Base-by-base conservation (phyloP, 169 alveolate genomes). In the Cryptosporidium xiaoi region DNA sequence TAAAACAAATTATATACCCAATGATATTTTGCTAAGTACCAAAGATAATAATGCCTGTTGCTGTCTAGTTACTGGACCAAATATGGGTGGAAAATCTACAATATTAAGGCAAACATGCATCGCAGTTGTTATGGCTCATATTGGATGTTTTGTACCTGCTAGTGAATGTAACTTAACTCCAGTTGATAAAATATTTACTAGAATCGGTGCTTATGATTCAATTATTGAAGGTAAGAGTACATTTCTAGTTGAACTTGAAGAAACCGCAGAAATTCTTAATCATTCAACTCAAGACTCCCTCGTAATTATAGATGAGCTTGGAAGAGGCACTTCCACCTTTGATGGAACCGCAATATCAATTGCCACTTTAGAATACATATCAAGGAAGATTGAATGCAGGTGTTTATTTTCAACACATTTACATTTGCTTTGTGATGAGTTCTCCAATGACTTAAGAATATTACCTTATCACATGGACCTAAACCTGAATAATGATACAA, bases 31-130 rank as follows among this genome's bases (percentile, higher is more conserved):
- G 44, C 82, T 95, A 68, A 82, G 55, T 64, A 40, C 60, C 18
- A 90, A 82, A 18, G 8, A 91, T 82, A 31, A 46, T 67, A 44
- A 84, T 56, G 68, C 92, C 16, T 65, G 92, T 62, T 84, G 66
- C 7, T 53, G 96, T 48, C 94, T 99, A 64, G 93, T 99, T 53
- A 98, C 99, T 12, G 99, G 99, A 0, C 99, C 99, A 33, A 99
- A 99, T 91, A 99, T 99, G 99, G 99, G 99, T 27, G 99, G 99
- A 36, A 99, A 99, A 92, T 95, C 99, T 40, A 99, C 99, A 0
- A 89, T 98, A 18, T 94, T 98, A 64, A 90, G 99, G 53, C 99
- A 97, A 93, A 94, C 97, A 6, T 97, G 99, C 50, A 91, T 97
- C 16, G 94, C 98, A 10, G 97, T 96, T 3, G 95, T 99, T 36